These are phyloP conservation scores for Septoria petroselini DNA, from an alignment of 2,329 filamentous ascomycete genomes.

Conservation along the genomic window DNA sequence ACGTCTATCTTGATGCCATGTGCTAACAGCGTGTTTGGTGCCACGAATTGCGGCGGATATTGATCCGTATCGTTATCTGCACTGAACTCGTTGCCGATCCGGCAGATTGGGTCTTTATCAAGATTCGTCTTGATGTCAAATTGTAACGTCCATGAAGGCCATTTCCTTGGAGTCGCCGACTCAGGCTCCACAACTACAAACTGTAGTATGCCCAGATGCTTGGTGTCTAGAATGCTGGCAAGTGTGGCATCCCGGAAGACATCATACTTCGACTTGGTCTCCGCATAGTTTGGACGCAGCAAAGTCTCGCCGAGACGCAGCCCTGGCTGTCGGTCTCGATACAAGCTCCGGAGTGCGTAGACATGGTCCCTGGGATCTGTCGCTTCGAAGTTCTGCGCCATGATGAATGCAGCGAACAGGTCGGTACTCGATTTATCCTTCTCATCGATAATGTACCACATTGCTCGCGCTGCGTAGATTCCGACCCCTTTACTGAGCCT, in stretches of 20 bases:
- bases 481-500: not conserved
- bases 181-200: not conserved
- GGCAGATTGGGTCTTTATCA: not conserved
- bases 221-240: not conserved
- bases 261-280: not conserved
- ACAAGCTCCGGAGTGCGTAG: slow-evolving; percentile 1
- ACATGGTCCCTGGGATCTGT: not conserved
- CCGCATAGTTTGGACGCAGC: slow-evolving; percentile 1
- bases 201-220: not conserved
- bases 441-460: not conserved
- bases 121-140: not conserved
- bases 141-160: not conserved
- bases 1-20: too few species aligned
- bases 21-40: not conserved
- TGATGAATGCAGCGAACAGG: not conserved
- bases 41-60: too few species aligned
- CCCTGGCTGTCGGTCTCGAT: not conserved
- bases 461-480: not conserved
- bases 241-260: slow-evolving; percentile 6
- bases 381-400: not conserved
- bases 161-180: not conserved
- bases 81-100: not conserved
- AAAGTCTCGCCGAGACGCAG: not conserved
- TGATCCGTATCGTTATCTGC: not conserved
- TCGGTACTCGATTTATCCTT: not conserved